Base-by-base conservation (phyloP, 768 basidiomycete genomes). In the Hygrophoropsis aurantiaca region DNA sequence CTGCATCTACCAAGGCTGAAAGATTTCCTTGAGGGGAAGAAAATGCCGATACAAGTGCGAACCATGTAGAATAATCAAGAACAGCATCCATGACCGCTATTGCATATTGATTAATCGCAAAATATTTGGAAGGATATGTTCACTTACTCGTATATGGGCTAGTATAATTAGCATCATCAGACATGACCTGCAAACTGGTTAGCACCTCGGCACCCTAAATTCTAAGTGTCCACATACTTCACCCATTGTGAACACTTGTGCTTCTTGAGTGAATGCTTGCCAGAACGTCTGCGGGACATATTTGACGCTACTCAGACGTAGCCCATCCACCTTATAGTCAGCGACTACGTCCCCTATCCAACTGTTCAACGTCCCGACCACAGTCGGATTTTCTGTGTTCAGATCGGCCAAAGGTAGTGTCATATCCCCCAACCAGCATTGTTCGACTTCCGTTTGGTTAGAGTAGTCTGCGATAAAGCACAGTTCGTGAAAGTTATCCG, bases 281-380 rank as follows among this genome's bases (percentile, higher is more conserved):
- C 81, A 84, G 59, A 84, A 84, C 18, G 71, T 65, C 52, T 69
- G 70, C 2, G 72, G 65, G 52, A 84, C 66, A 57, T 80, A 79
- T 59, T 81, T 82, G 50, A 76, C 80, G 4, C 81, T 78, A 46
- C 82, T 81, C 59, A 84, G 74, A 20, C 82, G 72, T 24, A 83
- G 56, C 8, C 81, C 78, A 54, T 84, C 82, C 45, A 77, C 67
- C 9, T 49, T 58, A 54, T 81, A 84, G 37, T 72, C 69, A 20
- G 60, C 40, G 4, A 81, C 75, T 10, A 81, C 63, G 24, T 67
- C 53, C 11, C 56, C 59, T 37, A 83, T 71, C 80, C 80, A 83
- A 21, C 43, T 53, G 48, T 77, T 72, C 61, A 72, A 69, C 34
- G 64, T 68, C 32, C 54, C 52, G 32, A 77, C 64, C n/a, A 83